These are phyloP conservation scores for Fistulina hepatica DNA, from an alignment of 1,284 basidiomycete genomes.

Conservation along the genomic window DNA sequence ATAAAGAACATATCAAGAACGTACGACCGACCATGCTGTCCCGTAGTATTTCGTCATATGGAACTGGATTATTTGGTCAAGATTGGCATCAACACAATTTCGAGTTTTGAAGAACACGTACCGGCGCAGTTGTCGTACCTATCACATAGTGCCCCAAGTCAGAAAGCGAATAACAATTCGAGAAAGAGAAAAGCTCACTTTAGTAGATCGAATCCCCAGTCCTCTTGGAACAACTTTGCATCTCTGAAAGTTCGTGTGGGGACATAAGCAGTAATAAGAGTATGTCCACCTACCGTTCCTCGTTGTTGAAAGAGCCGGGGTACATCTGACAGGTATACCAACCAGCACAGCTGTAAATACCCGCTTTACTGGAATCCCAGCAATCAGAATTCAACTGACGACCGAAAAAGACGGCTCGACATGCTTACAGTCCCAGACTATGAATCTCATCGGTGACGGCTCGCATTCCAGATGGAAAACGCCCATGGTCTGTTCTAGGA, in stretches of 20 bases:
- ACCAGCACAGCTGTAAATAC: slow-evolving; percentile 42
- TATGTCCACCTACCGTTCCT: slow-evolving; percentile 24
- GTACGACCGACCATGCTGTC: slow-evolving; percentile 46
- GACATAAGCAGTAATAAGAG: background rate
- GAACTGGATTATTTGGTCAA: slow-evolving; percentile 25
- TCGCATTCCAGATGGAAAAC: slow-evolving; percentile 42
- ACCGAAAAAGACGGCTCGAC: background rate
- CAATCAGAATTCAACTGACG: slow-evolving; percentile 1
- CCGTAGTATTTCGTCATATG: slow-evolving; percentile 40
- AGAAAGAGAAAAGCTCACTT: slow-evolving; percentile 30
- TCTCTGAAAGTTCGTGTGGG: slow-evolving; percentile 25
- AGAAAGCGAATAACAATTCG: too few relatives aligned
- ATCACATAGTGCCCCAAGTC: background rate
- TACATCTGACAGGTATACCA: slow-evolving; percentile 40
- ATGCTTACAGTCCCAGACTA: slow-evolving; percentile 39
- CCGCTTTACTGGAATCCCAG: slow-evolving; percentile 31
- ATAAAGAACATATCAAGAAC: slow-evolving; percentile 16
- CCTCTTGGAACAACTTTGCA: slow-evolving; percentile 32
- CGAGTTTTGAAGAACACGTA: too few relatives aligned
- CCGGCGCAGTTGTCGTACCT: slow-evolving; percentile 51
- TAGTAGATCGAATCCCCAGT: slow-evolving; percentile 50
- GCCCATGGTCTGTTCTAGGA: slow-evolving; percentile 26
- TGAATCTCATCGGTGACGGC: slow-evolving; percentile 40
- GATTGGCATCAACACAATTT: slow-evolving; percentile 8
- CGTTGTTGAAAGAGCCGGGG: slow-evolving; percentile 39